phyloP scores from a whole-genome alignment of 2,329 filamentous ascomycete genomes.

The Diaporthe sp. region DNA sequence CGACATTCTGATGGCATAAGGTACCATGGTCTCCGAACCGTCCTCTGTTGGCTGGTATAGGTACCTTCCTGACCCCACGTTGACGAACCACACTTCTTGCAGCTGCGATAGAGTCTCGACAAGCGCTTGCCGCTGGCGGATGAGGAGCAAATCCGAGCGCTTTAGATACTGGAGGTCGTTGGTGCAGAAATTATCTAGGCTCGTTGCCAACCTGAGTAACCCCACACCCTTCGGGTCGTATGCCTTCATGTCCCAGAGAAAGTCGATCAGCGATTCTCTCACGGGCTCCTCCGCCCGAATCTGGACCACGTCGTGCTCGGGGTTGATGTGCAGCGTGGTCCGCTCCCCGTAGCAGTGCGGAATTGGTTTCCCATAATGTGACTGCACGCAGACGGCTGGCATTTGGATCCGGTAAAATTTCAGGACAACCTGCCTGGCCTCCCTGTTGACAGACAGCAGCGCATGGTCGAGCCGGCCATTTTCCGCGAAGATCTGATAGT shows the following conservation, averaged over 20 bases:
- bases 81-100: conserved; percentile 36
- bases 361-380: background rate
- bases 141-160: conserved; percentile 28
- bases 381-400: background rate
- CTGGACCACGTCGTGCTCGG: conserved; percentile 36
- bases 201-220: conserved; percentile 25
- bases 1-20: background rate
- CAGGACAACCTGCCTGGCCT: conserved; percentile 23
- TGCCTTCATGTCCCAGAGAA: conserved; percentile 39
- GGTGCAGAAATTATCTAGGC: conserved; percentile 5
- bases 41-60: background rate
- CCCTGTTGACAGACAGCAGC: conserved; percentile 32
- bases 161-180: conserved; percentile 32
- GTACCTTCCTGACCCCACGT: background rate
- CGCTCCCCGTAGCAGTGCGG: background rate
- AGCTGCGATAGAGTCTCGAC: conserved; percentile 39
- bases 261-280: conserved; percentile 35
- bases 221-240: conserved; percentile 37
- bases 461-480: conserved; percentile 18
- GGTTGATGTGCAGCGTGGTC: conserved; percentile 32
- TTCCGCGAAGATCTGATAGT: background rate
- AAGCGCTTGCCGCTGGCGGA: conserved; percentile 41
- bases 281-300: conserved; percentile 31
- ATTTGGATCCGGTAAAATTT: conserved; percentile 34
- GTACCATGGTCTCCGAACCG: background rate